A percentile compares a stretch with the other conserved stretches of the same genome.
phyloP scores from a whole-genome alignment of 352 stramenopile species.

The Phytopythium oedochilum region DNA sequence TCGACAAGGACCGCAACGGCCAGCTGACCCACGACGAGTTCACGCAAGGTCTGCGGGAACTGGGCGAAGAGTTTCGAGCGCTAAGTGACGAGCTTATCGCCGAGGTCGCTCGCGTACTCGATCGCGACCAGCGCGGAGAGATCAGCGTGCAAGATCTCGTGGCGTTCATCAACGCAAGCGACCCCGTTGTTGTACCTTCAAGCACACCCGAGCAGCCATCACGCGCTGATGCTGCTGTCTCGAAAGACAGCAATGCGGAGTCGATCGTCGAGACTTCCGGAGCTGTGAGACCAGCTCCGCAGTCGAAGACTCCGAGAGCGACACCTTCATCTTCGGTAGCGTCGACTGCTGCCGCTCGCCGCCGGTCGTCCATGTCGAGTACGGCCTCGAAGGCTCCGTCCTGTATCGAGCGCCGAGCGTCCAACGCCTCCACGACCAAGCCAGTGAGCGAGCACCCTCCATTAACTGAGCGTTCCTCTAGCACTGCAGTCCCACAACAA shows the following conservation, averaged over 20 bases:
- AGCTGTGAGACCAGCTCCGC: neutral
- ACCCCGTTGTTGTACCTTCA: neutral
- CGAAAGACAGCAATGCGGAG: neutral
- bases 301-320: neutral
- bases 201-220: no score
- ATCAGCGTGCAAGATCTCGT: constrained; percentile 41
- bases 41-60: constrained; percentile 24
- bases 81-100: constrained; percentile 25
- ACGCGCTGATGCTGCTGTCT: neutral
- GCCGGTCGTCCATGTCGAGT: neutral
- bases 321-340: neutral
- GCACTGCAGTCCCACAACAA: neutral
- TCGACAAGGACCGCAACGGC: constrained; percentile 67
- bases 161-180: constrained; percentile 14
- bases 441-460: neutral
- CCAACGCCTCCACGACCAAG: neutral
- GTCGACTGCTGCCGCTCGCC: neutral
- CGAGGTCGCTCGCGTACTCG: constrained; percentile 31
- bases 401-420: neutral
- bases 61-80: constrained; percentile 32
- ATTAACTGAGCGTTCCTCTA: neutral
- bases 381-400: neutral
- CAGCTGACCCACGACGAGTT: constrained; percentile 59
- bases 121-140: constrained; percentile 18
- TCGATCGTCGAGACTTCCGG: neutral